Evolutionary conservation across 331 rosid species (phyloP), one percentile per base, ranked within the genome.

Genomic region (Phaseolus coccineus): DNA sequence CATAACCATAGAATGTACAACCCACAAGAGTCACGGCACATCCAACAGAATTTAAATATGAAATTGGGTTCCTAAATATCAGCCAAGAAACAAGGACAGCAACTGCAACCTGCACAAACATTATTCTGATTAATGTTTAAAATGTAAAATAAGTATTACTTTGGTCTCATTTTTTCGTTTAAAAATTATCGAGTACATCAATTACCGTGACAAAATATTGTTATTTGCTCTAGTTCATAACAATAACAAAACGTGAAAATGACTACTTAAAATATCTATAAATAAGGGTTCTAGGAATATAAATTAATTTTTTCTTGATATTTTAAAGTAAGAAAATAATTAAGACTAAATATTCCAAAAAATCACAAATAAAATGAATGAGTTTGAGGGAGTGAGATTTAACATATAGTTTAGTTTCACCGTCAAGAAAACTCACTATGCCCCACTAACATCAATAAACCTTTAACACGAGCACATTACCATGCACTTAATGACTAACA

Each of bases 11-110:
- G 89, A 95, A 95, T 78, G 96, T 91, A 78, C 97, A 95, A 63
- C 99, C 99, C 82, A 90, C 80, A 61, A 95, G 97, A 22, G 99
- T 95, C 52, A 95, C 68, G 14, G 78, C 99, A 85, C 99, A 95
- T 52, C 99, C 99, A 76, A 91, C 87, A 0, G 89, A 91, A 57
- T 95, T 95, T 75, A 92, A 19, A 24, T 78, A 72, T 16, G 99
- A 93, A 55, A 95, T 95, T 6, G 99, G 99, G 88, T 95, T 95
- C 81, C 86, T 79, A 81, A 95, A 95, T 89, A 95, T 92, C 88
- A 77, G 67, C 99, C 99, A 95, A 16, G 99, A 95, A 83, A 92
- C 86, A 61, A 95, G 97, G 63, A 95, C 99, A 30, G 97, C 99
- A 52, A 88, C 97, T 3, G 99, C 99, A 82, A 95, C 99, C 99